phyloP scores from a whole-genome alignment of 768 basidiomycete genomes.

The Boletus reticuloceps region DNA sequence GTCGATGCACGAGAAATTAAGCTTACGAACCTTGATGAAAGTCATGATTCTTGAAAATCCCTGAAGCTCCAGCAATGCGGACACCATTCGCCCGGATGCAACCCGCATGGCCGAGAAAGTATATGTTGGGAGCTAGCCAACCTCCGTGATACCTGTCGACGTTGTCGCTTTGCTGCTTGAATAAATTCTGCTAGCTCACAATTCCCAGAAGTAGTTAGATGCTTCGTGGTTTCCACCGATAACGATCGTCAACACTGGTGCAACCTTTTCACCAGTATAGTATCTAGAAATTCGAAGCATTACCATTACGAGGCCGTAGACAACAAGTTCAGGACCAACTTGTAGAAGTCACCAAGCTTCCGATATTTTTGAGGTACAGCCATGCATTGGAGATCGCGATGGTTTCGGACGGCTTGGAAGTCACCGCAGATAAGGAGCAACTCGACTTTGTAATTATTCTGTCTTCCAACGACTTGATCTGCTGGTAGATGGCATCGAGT shows the following conservation, averaged over 20 bases:
- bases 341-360: conserved; percentile 79
- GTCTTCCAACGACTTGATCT: conserved; percentile 61
- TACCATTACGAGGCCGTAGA: not conserved
- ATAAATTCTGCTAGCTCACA: conserved; percentile 50
- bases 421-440: conserved; percentile 93
- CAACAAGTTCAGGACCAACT: conserved; percentile 37
- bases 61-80: conserved; percentile 86
- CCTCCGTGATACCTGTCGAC: conserved; percentile 83
- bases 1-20: not conserved
- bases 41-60: conserved; percentile 82
- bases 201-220: conserved; percentile 94
- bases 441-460: conserved; percentile 70
- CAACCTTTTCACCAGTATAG: conserved; percentile 78
- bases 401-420: conserved; percentile 90
- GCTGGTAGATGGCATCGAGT: conserved; percentile 81
- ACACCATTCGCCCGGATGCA: conserved; percentile 85
- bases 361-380: conserved; percentile 90
- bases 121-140: conserved; percentile 96
- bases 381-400: conserved; percentile 83
- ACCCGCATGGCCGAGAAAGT: conserved; percentile 91
- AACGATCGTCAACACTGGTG: conserved; percentile 86
- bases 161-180: conserved; percentile 1
- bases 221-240: conserved; percentile 99
- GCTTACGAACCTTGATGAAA: conserved; percentile 57
- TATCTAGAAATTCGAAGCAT: conserved; percentile 50